phyloP scores from a whole-genome alignment of 2,329 filamentous ascomycete genomes.

The Zasmidium cellare region DNA sequence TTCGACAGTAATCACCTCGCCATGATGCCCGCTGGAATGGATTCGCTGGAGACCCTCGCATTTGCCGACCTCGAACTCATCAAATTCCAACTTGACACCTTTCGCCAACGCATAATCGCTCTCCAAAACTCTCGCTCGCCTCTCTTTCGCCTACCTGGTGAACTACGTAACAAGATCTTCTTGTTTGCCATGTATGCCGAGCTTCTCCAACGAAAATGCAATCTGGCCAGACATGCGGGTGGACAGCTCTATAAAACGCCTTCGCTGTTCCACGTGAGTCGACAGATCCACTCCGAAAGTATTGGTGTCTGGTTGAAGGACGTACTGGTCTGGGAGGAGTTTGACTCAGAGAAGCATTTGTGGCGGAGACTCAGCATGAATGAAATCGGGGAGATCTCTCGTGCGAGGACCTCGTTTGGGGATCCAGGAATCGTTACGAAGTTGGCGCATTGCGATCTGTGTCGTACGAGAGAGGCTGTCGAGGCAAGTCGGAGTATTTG shows the following conservation, averaged over 20 bases:
- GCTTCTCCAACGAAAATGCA: constrained; percentile 12
- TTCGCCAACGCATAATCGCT: constrained; percentile 19
- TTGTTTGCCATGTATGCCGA: constrained; percentile 20
- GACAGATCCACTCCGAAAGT: constrained; percentile 18
- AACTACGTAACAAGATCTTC: constrained; percentile 21
- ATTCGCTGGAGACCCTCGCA: constrained; percentile 13
- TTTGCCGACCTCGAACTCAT: constrained; percentile 16
- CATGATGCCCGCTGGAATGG: not conserved
- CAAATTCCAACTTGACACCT: constrained; percentile 15
- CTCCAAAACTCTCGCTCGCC: constrained; percentile 20
- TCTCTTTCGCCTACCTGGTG: constrained; percentile 17
- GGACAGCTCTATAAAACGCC: constrained; percentile 14
- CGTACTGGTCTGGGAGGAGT: constrained; percentile 23
- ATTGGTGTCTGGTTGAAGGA: constrained; percentile 18
- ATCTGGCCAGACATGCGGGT: constrained; percentile 1
- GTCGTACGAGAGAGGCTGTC: constrained; percentile 14
- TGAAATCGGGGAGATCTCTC: constrained; percentile 11
- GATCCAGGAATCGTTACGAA: constrained; percentile 16
- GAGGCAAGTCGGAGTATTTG: constrained; percentile 20
- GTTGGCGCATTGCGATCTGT: constrained; percentile 17
- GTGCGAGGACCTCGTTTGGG: constrained; percentile 10
- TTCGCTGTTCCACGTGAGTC: constrained; percentile 15
- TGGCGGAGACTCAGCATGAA: constrained; percentile 14
- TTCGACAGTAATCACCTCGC: not conserved
- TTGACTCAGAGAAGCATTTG: not conserved